Base-by-base conservation (phyloP, 306 rosid genomes). In the Ceratonia siliqua region DNA sequence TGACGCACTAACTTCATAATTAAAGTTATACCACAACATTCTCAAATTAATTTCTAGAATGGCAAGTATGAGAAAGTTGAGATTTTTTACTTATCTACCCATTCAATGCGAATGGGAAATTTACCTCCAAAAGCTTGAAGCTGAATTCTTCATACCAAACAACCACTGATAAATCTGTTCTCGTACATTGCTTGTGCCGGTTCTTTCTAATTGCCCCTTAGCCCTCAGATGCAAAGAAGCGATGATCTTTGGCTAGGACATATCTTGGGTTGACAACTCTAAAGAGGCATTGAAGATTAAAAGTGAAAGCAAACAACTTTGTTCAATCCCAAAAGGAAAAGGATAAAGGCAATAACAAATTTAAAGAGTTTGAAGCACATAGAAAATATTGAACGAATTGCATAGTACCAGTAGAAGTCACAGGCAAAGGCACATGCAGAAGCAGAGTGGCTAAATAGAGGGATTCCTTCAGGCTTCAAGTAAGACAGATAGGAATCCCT, bases 401-500 rank as follows among this genome's bases (percentile, higher is more conserved):
- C 43, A 48, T 43, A 53, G 10, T 59, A 2, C 0, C 3, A 62
- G 15, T 12, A 71, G 41, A 28, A 43, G 78, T 78, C 54, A 70
- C 72, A 59, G 78, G 55, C 63, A 55, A 66, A 64, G 35, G 70
- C 85, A 82, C 82, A 67, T 49, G 85, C 42, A 59, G 63, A 52
- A 59, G 77, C 72, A 81, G 13, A 61, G 57, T 43, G 70, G 67
- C 39, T 73, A 45, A 73, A 77, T 11, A 67, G 65, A 73, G 79
- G 54, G 74, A 64, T 59, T 49, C 72, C 79, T n/a, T n/a, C n/a
- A n/a, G n/a, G 32, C 70, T 58, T 59, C 42, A 39, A 39, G 70
- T 42, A 69, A 53, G 70, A 70, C 81, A 81, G 70, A 70, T 78
- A 81, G 74, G 84, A 70, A 80, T 74, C 72, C 53, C 38, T 39